Conservation (phyloP, 495 filamentous ascomycete genomes). For the Cetradonia linearis region DNA sequence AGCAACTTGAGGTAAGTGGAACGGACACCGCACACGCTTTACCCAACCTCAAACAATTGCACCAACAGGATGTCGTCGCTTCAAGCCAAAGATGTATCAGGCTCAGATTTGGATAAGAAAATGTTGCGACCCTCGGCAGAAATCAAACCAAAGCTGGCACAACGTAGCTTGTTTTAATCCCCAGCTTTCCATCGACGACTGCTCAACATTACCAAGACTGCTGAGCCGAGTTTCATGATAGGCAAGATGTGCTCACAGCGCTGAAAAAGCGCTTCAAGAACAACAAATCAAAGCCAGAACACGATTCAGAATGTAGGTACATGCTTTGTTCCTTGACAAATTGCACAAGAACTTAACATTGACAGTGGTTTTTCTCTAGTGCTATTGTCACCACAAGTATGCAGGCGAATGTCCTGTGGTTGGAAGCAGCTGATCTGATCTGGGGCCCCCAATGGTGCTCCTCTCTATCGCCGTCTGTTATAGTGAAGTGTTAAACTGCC, state of each 20-base stretch:
- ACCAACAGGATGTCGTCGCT: not conserved
- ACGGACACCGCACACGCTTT: not conserved
- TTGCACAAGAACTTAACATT: not conserved
- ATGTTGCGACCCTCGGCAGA: not conserved
- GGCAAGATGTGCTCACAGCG: not conserved
- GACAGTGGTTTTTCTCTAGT: not conserved
- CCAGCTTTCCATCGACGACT: not conserved
- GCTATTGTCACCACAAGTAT: constrained; percentile 1
- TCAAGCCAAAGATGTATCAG: not conserved
- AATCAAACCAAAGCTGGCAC: not conserved
- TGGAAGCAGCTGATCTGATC: not conserved
- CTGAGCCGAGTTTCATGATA: not conserved
- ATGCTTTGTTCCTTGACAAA: not conserved
- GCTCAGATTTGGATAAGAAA: not conserved
- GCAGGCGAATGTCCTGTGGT: not conserved
- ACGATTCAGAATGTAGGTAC: not conserved
- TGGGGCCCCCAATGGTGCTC: constrained; percentile 6
- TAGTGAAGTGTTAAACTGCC: too few relatives aligned
- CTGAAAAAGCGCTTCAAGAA: not conserved
- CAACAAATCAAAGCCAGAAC: not conserved
- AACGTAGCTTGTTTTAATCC: not conserved
- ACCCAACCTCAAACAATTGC: not conserved
- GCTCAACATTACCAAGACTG: not conserved
- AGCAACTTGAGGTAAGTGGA: not conserved
- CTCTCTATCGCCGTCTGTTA: constrained; percentile 5